A percentile compares a stretch with the other conserved stretches of the same genome.
Conservation (phyloP, 2,329 filamentous ascomycete species). For the Neopestalotiopsis sp. region DNA sequence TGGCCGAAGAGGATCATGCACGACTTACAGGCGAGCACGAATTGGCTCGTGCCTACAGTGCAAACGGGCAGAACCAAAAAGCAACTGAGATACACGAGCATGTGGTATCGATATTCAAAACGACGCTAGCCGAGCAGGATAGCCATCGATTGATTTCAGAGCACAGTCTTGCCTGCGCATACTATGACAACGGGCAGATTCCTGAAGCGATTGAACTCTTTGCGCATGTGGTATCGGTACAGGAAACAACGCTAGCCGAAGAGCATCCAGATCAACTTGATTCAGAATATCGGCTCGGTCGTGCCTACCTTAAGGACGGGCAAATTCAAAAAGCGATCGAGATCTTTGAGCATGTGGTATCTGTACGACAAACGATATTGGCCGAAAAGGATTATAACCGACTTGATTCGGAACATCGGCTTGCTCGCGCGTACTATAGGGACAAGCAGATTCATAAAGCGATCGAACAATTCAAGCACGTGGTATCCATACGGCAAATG, state of each 20-base stretch:
- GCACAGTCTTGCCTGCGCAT: slow-evolving; percentile 22
- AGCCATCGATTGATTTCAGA: not conserved
- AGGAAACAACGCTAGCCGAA: not conserved
- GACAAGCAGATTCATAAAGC: slow-evolving; percentile 27
- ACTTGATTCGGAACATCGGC: not conserved
- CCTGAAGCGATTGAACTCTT: slow-evolving; percentile 23
- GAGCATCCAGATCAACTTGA: not conserved
- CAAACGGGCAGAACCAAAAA: slow-evolving; percentile 16
- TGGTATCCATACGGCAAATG: slow-evolving; percentile 23
- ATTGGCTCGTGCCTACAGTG: slow-evolving; percentile 3
- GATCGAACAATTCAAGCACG: slow-evolving; percentile 29
- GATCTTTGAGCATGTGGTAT: slow-evolving; percentile 20
- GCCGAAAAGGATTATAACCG: not conserved
- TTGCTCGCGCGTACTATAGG: slow-evolving; percentile 29
- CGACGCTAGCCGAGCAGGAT: not conserved
- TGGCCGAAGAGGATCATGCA: slow-evolving; percentile 19
- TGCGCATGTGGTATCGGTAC: slow-evolving; percentile 11
- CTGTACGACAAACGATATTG: not conserved
- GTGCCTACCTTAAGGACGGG: slow-evolving; percentile 24
- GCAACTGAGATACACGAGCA: slow-evolving; percentile 22
- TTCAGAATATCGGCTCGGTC: slow-evolving; percentile 24
- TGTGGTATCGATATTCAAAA: not conserved
- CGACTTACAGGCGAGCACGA: slow-evolving; percentile 20
- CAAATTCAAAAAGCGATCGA: slow-evolving; percentile 22
- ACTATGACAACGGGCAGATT: slow-evolving; percentile 16